phyloP scores from a whole-genome alignment of 2,329 filamentous ascomycete species.

The Verticillium isaacii region DNA sequence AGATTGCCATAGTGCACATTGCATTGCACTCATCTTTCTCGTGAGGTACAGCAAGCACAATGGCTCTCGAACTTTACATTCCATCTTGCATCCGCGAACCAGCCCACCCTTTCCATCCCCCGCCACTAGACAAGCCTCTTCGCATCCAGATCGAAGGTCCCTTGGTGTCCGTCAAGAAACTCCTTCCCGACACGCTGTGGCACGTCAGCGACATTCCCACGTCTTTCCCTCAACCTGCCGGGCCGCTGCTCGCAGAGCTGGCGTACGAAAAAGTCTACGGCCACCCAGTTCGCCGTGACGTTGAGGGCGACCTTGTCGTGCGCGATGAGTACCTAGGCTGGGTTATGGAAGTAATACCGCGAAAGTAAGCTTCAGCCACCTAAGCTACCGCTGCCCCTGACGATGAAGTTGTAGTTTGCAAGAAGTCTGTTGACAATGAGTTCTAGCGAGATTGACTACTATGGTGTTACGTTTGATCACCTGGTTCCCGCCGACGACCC shows the following conservation, averaged over 20 bases:
- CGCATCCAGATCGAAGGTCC: conserved; percentile 18
- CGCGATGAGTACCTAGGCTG: too few relatives aligned
- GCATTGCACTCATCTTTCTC: too few relatives aligned
- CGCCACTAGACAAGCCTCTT: conserved; percentile 9
- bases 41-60: too few relatives aligned
- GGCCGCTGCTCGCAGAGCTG: not conserved
- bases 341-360: not conserved
- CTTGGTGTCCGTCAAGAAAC: conserved; percentile 10
- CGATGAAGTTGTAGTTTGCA: not conserved
- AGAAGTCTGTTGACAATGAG: not conserved
- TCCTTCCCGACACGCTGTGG: conserved; percentile 11
- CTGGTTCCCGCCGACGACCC: conserved; percentile 26
- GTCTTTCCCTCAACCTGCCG: conserved; percentile 13
- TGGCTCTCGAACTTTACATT: conserved; percentile 12
- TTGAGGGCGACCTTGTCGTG: too few relatives aligned
- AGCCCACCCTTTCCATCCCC: conserved; percentile 10
- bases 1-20: too few relatives aligned
- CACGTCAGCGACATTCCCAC: not conserved
- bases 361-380: not conserved
- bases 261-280: not conserved
- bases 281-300: too few relatives aligned
- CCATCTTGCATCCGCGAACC: conserved; percentile 12
- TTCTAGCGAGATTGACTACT: conserved; percentile 21
- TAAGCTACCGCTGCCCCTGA: not conserved
- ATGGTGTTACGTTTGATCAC: conserved; percentile 36